Evolutionary conservation across 495 filamentous ascomycete genomes (phyloP), one percentile per base, ranked within the genome.

Genomic region (Clohesyomyces aquaticus): DNA sequence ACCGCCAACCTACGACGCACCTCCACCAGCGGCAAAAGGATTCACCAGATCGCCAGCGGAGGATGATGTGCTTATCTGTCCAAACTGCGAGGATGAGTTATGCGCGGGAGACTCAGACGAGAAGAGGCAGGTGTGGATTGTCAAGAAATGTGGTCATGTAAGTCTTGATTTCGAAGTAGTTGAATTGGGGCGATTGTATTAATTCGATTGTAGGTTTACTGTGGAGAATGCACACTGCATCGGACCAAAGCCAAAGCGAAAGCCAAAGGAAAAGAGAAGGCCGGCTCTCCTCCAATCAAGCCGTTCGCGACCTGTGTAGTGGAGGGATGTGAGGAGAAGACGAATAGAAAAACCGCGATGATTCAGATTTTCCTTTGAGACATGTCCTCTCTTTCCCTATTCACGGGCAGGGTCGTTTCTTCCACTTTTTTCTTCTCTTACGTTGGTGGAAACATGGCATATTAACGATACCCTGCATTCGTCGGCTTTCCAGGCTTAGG

Each of bases 121-220:
- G 8, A 85, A 87, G 71, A 82, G 83, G 71, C 82, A 89, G 60
- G 86, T 91, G 29, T 91, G 89, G 88, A 80, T 90, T 18, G 79
- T 85, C 1, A 90, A 85, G 65, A 75, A 77, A 59, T 93, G 89
- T 74, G 90, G 89, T 56, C 89, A 93, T 80, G 89, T 92, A 79
- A 63, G 88, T 79, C 63, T 53, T 53, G 29, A n/a, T 1, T 4
- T 19, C 14, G 12, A 35, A 18, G 11, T 4, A 4, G 6, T 1
- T 23, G 26, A 23, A 11, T 55, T 32, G 11, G n/a, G n/a, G n/a
- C n/a, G n/a, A n/a, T n/a, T n/a, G n/a, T n/a, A n/a, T n/a, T n/a
- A n/a, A n/a, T n/a, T n/a, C n/a, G n/a, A n/a, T n/a, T n/a, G 32
- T n/a, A 90, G 87, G 87, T 88, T 3, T 91, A 90, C 68, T 91